These are phyloP conservation scores for Neltuma alba DNA, from an alignment of 306 rosid genomes.

Conservation along the genomic window DNA sequence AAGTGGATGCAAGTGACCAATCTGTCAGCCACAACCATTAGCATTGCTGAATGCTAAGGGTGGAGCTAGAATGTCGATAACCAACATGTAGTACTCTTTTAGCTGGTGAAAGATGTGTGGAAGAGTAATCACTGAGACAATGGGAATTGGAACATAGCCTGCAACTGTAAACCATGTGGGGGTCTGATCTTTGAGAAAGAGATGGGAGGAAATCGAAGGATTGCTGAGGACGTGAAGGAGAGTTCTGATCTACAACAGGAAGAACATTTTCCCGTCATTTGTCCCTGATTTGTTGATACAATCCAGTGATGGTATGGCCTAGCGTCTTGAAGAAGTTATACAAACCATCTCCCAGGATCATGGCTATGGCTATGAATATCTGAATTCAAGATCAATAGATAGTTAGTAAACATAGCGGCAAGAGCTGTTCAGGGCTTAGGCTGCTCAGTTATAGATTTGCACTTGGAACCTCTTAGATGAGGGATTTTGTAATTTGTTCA, in stretches of 20 bases:
- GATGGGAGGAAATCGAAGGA: conserved; percentile 48
- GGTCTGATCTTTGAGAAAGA: conserved; percentile 59
- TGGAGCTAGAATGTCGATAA: conserved; percentile 55
- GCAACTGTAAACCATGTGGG: conserved; percentile 50
- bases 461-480: neutral
- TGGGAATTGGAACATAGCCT: conserved; percentile 53
- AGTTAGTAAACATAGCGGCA: neutral
- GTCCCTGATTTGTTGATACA: conserved; percentile 34
- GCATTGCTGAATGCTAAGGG: conserved; percentile 62
- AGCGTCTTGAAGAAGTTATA: conserved; percentile 56
- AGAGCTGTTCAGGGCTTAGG: neutral
- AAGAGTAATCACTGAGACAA: conserved; percentile 42
- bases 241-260: conserved; percentile 47
- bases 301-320: conserved; percentile 40
- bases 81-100: conserved; percentile 53
- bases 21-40: conserved; percentile 54
- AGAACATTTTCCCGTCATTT: conserved; percentile 37
- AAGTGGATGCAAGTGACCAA: conserved; percentile 58
- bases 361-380: neutral
- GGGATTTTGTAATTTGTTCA: neutral
- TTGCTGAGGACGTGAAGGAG: conserved; percentile 33
- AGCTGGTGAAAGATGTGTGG: conserved; percentile 52
- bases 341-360: neutral
- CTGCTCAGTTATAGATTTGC: neutral
- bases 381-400: neutral